Conservation (phyloP, 1,284 basidiomycete genomes). For the Sanghuangporus weigelae region DNA sequence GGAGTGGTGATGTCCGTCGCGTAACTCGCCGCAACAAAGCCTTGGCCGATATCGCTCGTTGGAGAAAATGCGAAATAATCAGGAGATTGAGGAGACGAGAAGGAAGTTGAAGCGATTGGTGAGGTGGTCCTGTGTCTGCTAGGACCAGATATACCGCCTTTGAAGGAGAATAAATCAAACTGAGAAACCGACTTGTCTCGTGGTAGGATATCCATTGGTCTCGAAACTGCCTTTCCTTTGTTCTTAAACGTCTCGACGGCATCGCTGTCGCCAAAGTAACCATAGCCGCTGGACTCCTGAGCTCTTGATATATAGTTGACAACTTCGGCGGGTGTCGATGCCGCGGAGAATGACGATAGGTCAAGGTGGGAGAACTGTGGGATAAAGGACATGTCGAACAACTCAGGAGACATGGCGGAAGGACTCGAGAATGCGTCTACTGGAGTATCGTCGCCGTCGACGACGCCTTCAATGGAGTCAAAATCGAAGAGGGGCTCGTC, state of each 20-base stretch:
- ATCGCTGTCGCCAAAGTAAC: not conserved
- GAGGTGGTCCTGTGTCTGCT: constrained; percentile 2
- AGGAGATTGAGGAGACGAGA: constrained; percentile 9
- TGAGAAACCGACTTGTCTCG: constrained; percentile 7
- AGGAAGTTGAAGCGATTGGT: constrained; percentile 7
- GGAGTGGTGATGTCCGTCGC: constrained; percentile 15
- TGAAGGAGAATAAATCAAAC: constrained; percentile 16
- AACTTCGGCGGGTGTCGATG: constrained; percentile 16
- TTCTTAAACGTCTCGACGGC: constrained; percentile 3
- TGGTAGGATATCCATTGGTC: constrained; percentile 15
- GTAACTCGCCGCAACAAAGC: constrained; percentile 3
- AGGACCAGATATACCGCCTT: constrained; percentile 2
- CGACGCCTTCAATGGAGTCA: constrained; percentile 38
- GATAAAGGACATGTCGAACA: constrained; percentile 17
- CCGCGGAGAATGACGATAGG: constrained; percentile 13
- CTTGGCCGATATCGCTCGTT: not conserved
- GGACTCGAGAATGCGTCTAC: not conserved
- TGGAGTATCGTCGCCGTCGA: not conserved
- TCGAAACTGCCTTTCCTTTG: constrained; percentile 17
- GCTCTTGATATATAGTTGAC: constrained; percentile 9
- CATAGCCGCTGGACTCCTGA: constrained; percentile 4
- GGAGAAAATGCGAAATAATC: constrained; percentile 14
- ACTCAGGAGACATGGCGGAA: not conserved
- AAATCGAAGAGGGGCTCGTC: constrained; percentile 47
- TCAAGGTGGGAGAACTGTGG: constrained; percentile 13